These are phyloP conservation scores for Mollisiaceae sp. DNA, from an alignment of 2,329 filamentous ascomycete genomes.

Conservation along the genomic window DNA sequence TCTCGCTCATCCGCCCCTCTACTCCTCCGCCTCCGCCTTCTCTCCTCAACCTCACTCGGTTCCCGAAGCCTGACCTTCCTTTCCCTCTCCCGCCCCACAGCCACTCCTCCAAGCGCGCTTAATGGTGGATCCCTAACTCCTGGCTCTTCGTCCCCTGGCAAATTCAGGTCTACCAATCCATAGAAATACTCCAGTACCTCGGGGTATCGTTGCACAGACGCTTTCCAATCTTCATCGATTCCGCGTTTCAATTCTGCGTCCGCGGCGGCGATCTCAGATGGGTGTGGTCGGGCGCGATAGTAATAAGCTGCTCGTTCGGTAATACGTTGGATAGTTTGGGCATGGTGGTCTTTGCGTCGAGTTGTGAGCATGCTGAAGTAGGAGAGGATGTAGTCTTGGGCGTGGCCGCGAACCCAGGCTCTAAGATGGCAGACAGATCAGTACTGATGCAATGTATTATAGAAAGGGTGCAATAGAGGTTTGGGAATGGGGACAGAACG, in stretches of 20 bases:
- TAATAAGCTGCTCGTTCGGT: conserved; percentile 60
- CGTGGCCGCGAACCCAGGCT: conserved; percentile 67
- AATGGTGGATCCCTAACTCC: conserved; percentile 65
- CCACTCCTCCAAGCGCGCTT: conserved; percentile 44
- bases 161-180: conserved; percentile 67
- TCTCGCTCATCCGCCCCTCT: conserved; percentile 17
- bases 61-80: conserved; percentile 38
- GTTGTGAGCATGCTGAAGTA: conserved; percentile 68
- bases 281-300: conserved; percentile 63
- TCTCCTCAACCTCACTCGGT: conserved; percentile 28
- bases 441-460: no score
- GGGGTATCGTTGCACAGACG: conserved; percentile 76
- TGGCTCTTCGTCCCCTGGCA: conserved; percentile 67
- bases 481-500: not conserved
- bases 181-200: conserved; percentile 85
- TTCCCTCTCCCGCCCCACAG: conserved; percentile 27
- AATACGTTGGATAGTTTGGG: conserved; percentile 60
- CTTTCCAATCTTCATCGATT: conserved; percentile 80
- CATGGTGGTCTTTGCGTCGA: conserved; percentile 63
- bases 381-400: conserved; percentile 70
- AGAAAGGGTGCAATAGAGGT: not conserved
- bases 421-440: conserved; percentile 45
- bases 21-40: conserved; percentile 27
- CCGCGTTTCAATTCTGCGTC: conserved; percentile 71
- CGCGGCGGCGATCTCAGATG: conserved; percentile 66